phyloP scores from a whole-genome alignment of 306 rosid genomes.

The Gleditsia sinensis region DNA sequence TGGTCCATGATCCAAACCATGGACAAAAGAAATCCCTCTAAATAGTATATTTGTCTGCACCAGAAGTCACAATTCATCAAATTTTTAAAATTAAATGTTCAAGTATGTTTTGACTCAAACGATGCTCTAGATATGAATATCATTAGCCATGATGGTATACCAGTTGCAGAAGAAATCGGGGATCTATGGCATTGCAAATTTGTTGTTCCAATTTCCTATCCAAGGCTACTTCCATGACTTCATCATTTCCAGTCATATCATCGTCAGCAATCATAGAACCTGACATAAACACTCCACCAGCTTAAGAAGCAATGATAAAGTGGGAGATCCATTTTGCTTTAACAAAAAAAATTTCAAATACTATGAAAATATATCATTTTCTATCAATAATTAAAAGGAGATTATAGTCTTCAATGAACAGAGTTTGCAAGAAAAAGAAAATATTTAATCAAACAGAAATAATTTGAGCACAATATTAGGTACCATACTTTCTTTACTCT shows the following conservation, averaged over 20 bases:
- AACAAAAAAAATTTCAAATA: background rate
- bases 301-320: constrained; percentile 24
- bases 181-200: constrained; percentile 76
- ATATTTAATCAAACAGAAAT: background rate
- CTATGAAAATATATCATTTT: background rate
- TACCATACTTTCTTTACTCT: constrained; percentile 57
- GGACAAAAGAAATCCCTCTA: constrained; percentile 63
- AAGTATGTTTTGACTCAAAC: constrained; percentile 16
- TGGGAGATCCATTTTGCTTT: constrained; percentile 25
- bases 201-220: constrained; percentile 72
- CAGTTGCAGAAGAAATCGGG: constrained; percentile 84
- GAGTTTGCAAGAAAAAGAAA: background rate
- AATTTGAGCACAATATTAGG: constrained; percentile 10
- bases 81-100: constrained; percentile 4
- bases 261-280: constrained; percentile 70
- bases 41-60: constrained; percentile 82
- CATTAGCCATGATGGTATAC: constrained; percentile 49
- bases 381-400: background rate
- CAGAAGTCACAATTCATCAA: constrained; percentile 30
- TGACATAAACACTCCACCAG: constrained; percentile 38
- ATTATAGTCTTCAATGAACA: background rate
- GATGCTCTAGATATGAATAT: background rate
- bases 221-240: constrained; percentile 57
- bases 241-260: constrained; percentile 63
- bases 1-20: constrained; percentile 53